Base-by-base conservation (phyloP, 176 grass and related monocot genomes). In the Dactylis glomerata region DNA sequence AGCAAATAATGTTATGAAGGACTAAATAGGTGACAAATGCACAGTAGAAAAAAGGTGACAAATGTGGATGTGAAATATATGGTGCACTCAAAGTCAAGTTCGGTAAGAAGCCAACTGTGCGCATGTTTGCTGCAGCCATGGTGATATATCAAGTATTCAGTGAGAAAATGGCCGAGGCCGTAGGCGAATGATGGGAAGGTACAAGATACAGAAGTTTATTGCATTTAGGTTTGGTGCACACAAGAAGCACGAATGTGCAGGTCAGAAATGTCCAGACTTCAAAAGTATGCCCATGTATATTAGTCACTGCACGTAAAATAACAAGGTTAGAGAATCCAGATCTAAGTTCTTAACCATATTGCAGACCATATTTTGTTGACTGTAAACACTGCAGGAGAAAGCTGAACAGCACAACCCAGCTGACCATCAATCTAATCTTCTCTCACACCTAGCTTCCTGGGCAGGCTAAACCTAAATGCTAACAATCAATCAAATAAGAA, bases 281-380 rank as follows among this genome's bases (percentile, higher is more conserved):
- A 77, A 94, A 94, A 16, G 88, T 97, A 19, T 90, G 90, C 6
- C 94, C 94, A 76, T 97, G 94, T 37, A 97, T 83, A 68, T 97
- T 86, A 47, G 87, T 94, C 92, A 94, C 92, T 94, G 47, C 83
- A 88, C 76, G 41, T 45, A 81, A 82, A 28, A 67, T 9, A 66
- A 58, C 38, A 83, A 69, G 2, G 22, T 11, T n/a, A n/a, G n/a
- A n/a, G n/a, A n/a, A n/a, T n/a, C n/a, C n/a, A n/a, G n/a, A n/a
- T n/a, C n/a, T n/a, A n/a, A n/a, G n/a, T n/a, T n/a, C n/a, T n/a
- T n/a, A n/a, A n/a, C n/a, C n/a, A n/a, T n/a, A n/a, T n/a, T n/a
- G n/a, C n/a, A n/a, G n/a, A n/a, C n/a, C n/a, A n/a, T n/a, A n/a
- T n/a, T n/a, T n/a, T n/a, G n/a, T n/a, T n/a, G n/a, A n/a, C n/a